Base-by-base conservation (phyloP, 371 early-diverging fungal species). In the Mucor piriformis region DNA sequence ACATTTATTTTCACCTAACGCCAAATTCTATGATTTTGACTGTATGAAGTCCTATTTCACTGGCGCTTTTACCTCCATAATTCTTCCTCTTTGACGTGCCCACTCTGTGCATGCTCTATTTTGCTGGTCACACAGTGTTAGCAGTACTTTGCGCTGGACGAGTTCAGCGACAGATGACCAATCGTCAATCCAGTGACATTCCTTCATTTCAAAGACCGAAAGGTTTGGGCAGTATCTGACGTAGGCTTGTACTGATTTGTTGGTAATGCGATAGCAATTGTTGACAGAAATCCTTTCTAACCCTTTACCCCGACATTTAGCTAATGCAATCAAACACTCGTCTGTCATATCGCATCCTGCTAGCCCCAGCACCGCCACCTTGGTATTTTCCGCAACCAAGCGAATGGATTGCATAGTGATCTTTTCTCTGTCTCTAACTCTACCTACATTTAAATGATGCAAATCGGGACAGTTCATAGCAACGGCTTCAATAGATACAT, bases 311-410 rank as follows among this genome's bases (percentile, higher is more conserved):
- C 83, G 70, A 49, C 69, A 68, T n/a, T 72, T 61, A 2, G 86
- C 84, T 35, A 85, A 59, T 32, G 73, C 58, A n/a, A 80, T 58
- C 59, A 85, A 72, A 33, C 81, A 80, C 13, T 82, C 81, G 42
- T 85, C 86, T 0, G 73, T 74, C 60, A 85, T 75, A 27, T 79
- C 79, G 50, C 84, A 85, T 0, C 86, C 86, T 15, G 84, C 86
- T 20, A 85, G 54, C 0, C 86, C 86, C 10, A 85, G 54, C 0
- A 84, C 84, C 3, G 76, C 67, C 3, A 83, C 72, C 15, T 77
- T 50, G 0, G 83, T 83, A 33, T 79, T 63, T 59, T 72, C 66
- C 0, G 86, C 86, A 64, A 85, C 70, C 40, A 72, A 61, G 6
- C 59, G 68, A 52, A 85, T 82, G n/a, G 83, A 82, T 33, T 61